phyloP scores from a whole-genome alignment of 192 early-diverging fungal species.

The Oehlia diaphana region DNA sequence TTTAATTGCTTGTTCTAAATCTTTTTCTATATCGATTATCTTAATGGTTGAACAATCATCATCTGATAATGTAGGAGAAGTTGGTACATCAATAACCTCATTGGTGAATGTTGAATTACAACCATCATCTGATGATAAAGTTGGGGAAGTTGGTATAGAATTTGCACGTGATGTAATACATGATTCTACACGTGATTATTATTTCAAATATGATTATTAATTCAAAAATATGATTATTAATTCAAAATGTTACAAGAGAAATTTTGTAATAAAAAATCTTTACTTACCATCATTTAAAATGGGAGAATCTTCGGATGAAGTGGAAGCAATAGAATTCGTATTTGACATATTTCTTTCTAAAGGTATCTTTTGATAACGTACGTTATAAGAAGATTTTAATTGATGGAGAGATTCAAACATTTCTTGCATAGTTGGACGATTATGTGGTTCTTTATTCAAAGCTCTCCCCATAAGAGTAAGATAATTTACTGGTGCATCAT shows the following conservation, averaged over 20 bases:
- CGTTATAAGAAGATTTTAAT: neutral
- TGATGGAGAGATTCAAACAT: neutral
- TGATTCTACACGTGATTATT: neutral
- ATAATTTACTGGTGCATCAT: neutral
- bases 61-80: neutral
- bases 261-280: neutral
- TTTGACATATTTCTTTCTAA: neutral
- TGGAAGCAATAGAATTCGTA: neutral
- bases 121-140: too few relatives aligned
- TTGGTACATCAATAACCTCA: too few relatives aligned
- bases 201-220: neutral
- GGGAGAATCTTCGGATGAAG: neutral
- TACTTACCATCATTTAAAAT: neutral
- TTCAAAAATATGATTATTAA: too few relatives aligned
- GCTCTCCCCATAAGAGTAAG: neutral
- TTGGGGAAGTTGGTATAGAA: neutral
- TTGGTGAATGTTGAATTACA: too few relatives aligned
- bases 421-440: neutral
- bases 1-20: neutral
- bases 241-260: too few relatives aligned
- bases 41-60: neutral
- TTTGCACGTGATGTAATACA: neutral
- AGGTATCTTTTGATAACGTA: neutral
- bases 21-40: neutral
- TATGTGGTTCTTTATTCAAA: neutral